Evolutionary conservation across 2,329 filamentous ascomycete species (phyloP), one percentile per base, ranked within the genome.

Genomic region (Shiraia sp.): DNA sequence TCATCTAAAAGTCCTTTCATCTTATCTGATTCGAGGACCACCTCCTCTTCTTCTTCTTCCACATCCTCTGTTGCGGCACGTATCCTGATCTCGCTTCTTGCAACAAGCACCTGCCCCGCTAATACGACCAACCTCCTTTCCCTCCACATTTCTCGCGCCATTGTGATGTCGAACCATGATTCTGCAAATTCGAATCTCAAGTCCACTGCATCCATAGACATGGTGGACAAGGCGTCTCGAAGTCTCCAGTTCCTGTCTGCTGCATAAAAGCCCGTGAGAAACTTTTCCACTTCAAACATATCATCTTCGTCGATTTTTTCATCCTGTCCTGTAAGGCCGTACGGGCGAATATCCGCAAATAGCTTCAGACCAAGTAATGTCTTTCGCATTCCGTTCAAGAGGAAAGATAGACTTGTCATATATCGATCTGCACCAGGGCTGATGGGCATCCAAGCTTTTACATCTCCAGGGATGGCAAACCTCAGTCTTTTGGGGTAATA

Each of bases 101-200:
- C 59, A 34, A 62, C 54, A 29, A 66, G 34, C 14, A 65, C 58
- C 38, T 65, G 61, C 7, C 61, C 58, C 1, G 59, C 60, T 15
- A 66, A 29, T 19, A 60, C 40, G 27, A 64, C 42, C 24, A 66
- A 44, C 5, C 53, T 50, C 22, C 51, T 42, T 17, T 34, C 46
- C 19, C 42, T 35, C 24, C 66, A 41, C 9, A 51, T 42, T 1
- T 25, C 29, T 24, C 48, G 50, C 7, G 39, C 36, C 0, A 65
- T 38, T 1, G 29, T 29, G 9, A 53, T 52, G 9, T 57, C 45
- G 43, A 59, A 65, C 25, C 56, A 61, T 32, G 54, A 59, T 36
- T 68, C 61, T 1, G 53, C 47, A 36, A 67, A 67, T 13, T 55
- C 51, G 31, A 66, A 66, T n/a, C 45, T 34, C 3, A 66, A 36